A percentile compares a stretch with the other conserved stretches of the same genome.
phyloP scores from a whole-genome alignment of 805 yeast genomes.

The Nakazawaea wyomingensis region DNA sequence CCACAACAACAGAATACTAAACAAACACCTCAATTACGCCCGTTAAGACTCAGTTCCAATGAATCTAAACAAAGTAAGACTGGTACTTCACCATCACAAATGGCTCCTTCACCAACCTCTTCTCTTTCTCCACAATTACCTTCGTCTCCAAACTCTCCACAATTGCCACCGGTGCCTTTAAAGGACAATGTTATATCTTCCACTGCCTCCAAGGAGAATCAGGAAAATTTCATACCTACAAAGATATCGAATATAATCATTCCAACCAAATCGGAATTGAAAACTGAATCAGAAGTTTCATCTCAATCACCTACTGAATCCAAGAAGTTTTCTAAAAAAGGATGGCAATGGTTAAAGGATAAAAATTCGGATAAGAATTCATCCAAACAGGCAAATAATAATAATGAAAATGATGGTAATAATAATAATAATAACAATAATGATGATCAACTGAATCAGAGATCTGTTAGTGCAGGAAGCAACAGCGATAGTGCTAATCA shows the following conservation, averaged over 20 bases:
- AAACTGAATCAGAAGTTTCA: conserved; percentile 6
- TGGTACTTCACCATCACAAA: conserved; percentile 5
- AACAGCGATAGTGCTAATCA: conserved; percentile 14
- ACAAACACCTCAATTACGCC: neutral
- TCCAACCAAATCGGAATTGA: neutral
- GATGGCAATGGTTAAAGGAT: conserved; percentile 16
- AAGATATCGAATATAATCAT: neutral
- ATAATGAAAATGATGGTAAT: neutral
- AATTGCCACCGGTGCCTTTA: neutral
- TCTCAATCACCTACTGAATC: neutral
- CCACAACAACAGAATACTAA: neutral
- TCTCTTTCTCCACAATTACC: conserved; percentile 6
- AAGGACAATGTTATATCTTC: neutral
- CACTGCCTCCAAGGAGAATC: conserved; percentile 2
- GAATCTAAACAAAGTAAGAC: neutral
- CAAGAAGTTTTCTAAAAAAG: conserved; percentile 8
- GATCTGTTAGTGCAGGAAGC: conserved; percentile 3
- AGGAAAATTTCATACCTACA: conserved; percentile 3
- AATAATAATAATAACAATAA: neutral
- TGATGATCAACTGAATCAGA: neutral
- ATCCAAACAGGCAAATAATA: neutral
- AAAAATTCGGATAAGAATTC: conserved; percentile 5
- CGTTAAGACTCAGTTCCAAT: neutral
- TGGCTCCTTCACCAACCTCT: conserved; percentile 11
- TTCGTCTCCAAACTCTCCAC: conserved; percentile 6